A percentile compares a stretch with the other conserved stretches of the same genome.
These are phyloP conservation scores for Epichloe gansuensis DNA, from an alignment of 2,329 filamentous ascomycete genomes.

Conservation along the genomic window DNA sequence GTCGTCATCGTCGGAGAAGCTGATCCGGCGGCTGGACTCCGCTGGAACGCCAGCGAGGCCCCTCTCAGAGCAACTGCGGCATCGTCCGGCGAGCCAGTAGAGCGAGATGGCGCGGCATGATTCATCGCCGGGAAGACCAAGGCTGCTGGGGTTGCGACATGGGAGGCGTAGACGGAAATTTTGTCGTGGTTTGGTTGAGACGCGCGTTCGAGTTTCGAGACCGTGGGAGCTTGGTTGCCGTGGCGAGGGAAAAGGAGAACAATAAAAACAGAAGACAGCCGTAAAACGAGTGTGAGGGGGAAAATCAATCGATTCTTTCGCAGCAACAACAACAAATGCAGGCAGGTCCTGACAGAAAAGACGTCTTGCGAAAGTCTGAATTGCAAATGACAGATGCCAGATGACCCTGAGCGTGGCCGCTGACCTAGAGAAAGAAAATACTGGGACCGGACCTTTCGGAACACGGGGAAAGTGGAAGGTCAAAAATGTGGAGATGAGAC, in stretches of 20 bases:
- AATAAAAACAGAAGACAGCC: not conserved
- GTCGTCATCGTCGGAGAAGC: conserved; percentile 9
- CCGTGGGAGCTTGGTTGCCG: too few relatives aligned
- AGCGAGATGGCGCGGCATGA: conserved; percentile 18
- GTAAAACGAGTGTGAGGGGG: not conserved
- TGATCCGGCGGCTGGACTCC: conserved; percentile 10
- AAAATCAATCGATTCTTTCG: not conserved
- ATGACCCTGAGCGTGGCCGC: not conserved
- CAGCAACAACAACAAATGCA: not conserved
- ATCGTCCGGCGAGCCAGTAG: conserved; percentile 20
- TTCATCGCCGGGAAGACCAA: conserved; percentile 19
- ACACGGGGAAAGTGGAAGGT: not conserved
- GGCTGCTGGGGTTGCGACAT: conserved; percentile 10
- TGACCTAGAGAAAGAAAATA: not conserved
- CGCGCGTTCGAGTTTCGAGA: not conserved
- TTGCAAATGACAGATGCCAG: not conserved
- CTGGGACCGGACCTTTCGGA: not conserved
- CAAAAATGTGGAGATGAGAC: not conserved
- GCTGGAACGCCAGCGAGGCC: conserved; percentile 42
- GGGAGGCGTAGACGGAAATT: not conserved
- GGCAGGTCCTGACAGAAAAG: not conserved
- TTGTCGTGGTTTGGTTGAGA: not conserved
- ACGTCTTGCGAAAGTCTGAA: not conserved
- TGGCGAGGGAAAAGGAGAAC: too few relatives aligned
- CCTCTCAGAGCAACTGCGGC: conserved; percentile 37